Conservation (phyloP, 371 early-diverging fungal genomes). For the Fennellomyces sp. region DNA sequence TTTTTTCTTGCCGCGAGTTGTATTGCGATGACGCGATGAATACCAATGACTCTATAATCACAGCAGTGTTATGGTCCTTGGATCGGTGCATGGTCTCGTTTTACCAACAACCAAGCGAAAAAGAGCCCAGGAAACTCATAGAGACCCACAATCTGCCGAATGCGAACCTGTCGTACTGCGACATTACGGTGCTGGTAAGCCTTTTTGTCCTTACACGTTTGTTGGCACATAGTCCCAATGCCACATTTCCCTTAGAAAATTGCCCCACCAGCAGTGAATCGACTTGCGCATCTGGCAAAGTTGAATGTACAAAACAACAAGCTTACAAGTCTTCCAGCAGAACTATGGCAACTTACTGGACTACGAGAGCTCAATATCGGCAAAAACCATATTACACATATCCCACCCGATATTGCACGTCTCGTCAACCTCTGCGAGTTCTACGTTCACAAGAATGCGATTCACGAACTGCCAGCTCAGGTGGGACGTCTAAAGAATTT, state of each 20-base stretch:
- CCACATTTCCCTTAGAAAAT: constrained; percentile 28
- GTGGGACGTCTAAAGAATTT: constrained; percentile 44
- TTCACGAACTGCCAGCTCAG: constrained; percentile 87
- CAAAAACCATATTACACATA: constrained; percentile 79
- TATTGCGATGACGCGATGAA: neutral
- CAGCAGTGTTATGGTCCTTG: constrained; percentile 17
- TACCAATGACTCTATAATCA: neutral
- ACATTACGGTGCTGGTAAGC: constrained; percentile 31
- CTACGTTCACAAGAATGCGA: constrained; percentile 88
- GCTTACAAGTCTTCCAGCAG: constrained; percentile 72
- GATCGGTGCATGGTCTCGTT: constrained; percentile 12
- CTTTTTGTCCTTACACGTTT: neutral
- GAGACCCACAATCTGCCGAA: constrained; percentile 9
- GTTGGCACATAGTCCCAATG: neutral
- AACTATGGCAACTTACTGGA: constrained; percentile 67
- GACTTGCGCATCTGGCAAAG: constrained; percentile 61
- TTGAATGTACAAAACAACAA: constrained; percentile 92
- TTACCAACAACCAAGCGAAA: constrained; percentile 6
- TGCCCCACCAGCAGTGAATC: constrained; percentile 40
- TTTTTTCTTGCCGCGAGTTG: neutral
- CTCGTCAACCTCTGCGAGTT: constrained; percentile 83
- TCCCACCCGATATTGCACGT: constrained; percentile 92
- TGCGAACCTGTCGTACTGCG: constrained; percentile 26
- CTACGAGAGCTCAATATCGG: constrained; percentile 82
- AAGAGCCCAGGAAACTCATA: neutral